Evolutionary conservation across 78 protist genomes (phyloP).

Genomic region (Pelomyxa schiedti): DNA sequence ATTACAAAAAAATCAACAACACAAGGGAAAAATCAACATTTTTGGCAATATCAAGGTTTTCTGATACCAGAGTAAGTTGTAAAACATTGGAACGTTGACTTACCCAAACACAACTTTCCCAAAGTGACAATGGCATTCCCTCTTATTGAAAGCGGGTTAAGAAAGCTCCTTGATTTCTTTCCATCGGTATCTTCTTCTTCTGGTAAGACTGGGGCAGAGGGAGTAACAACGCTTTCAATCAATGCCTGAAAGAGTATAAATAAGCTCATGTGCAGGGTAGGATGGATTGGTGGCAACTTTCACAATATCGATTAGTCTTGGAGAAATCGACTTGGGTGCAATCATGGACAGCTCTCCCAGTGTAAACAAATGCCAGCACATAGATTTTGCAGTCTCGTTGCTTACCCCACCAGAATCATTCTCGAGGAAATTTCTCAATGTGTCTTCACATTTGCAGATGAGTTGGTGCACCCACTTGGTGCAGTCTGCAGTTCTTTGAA

Average conservation of each 20-base stretch:
- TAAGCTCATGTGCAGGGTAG: slow-evolving; percentile 9
- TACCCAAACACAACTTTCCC: slow-evolving; percentile 62
- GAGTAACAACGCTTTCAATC: slow-evolving; percentile 19
- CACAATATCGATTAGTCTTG: too few relatives aligned
- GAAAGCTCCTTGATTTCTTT: neutral
- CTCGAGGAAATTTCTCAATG: too few relatives aligned
- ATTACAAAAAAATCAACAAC: too few relatives aligned
- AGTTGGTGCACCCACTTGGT: too few relatives aligned
- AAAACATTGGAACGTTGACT: too few relatives aligned
- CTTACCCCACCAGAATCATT: too few relatives aligned
- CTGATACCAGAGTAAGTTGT: too few relatives aligned
- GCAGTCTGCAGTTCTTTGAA: too few relatives aligned
- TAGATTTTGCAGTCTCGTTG: neutral
- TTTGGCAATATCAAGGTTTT: too few relatives aligned
- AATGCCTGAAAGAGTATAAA: slow-evolving; percentile 35
- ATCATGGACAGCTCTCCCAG: slow-evolving; percentile 47
- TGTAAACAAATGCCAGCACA: slow-evolving; percentile 21
- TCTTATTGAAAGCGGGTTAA: slow-evolving; percentile 21
- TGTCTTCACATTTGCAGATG: too few relatives aligned
- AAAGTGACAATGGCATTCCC: slow-evolving; percentile 56
- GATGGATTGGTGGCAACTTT: too few relatives aligned
- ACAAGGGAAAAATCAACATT: too few relatives aligned
- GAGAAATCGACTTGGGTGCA: slow-evolving; percentile 4
- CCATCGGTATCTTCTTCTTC: neutral
- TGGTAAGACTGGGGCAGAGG: neutral